These are phyloP conservation scores for Yueomyces sinensis DNA, from an alignment of 805 yeast genomes.

Conservation along the genomic window DNA sequence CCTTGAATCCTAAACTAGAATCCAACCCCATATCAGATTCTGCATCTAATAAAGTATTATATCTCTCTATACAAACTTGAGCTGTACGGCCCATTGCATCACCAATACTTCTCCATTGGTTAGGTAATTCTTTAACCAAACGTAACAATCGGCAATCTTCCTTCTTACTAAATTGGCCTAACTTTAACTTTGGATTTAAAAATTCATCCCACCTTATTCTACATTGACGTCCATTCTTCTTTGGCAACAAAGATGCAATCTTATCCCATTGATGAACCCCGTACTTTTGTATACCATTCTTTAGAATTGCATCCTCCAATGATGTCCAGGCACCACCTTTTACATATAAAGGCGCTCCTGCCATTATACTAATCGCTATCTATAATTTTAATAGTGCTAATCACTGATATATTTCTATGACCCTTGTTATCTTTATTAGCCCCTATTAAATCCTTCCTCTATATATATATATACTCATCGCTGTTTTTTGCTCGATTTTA, in stretches of 20 bases:
- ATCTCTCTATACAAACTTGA: conserved; percentile 73
- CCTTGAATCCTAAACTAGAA: conserved; percentile 19
- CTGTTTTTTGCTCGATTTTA: neutral
- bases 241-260: conserved; percentile 71
- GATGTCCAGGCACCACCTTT: conserved; percentile 90
- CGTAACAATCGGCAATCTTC: conserved; percentile 65
- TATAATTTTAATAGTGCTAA: no score
- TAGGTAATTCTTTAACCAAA: conserved; percentile 62
- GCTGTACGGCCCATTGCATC: conserved; percentile 74
- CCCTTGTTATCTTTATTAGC: no score
- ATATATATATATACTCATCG: no score
- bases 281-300: conserved; percentile 85
- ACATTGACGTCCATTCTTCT: conserved; percentile 84
- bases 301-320: conserved; percentile 68
- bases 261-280: conserved; percentile 94
- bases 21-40: conserved; percentile 25
- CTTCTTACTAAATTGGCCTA: conserved; percentile 52
- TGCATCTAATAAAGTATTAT: conserved; percentile 43
- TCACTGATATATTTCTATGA: no score
- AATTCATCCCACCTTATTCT: conserved; percentile 88
- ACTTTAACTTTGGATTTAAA: conserved; percentile 60
- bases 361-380: no score
- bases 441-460: no score
- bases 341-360: conserved; percentile 45
- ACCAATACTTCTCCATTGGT: conserved; percentile 92